These are phyloP conservation scores for Juglanconis sp. DNA, from an alignment of 2,329 filamentous ascomycete species.

Conservation along the genomic window DNA sequence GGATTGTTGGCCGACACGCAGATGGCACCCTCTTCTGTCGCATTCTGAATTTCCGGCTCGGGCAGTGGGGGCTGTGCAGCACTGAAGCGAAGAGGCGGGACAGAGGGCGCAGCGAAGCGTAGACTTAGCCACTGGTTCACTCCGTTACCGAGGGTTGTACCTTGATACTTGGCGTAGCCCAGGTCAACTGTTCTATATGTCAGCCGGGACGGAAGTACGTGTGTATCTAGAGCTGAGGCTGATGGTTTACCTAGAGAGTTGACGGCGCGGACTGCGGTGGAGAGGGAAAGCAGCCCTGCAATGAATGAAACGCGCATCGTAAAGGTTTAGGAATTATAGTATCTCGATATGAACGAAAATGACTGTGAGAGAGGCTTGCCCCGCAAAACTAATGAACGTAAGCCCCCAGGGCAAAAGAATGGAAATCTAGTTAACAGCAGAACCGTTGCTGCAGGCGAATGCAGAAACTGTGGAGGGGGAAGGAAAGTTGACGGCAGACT, in stretches of 20 bases:
- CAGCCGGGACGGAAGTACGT: background rate
- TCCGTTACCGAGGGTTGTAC: background rate
- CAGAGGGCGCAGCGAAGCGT: conserved; percentile 9
- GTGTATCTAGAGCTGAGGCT: background rate
- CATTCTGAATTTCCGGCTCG: conserved; percentile 6
- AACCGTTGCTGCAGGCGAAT: too few relatives aligned
- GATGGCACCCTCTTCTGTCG: conserved; percentile 5
- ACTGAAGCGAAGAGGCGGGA: conserved; percentile 6
- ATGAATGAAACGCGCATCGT: background rate
- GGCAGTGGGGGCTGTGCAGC: conserved; percentile 2
- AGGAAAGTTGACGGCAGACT: too few relatives aligned
- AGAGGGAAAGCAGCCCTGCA: background rate
- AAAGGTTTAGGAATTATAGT: background rate
- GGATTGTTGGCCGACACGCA: conserved; percentile 12
- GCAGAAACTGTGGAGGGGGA: too few relatives aligned
- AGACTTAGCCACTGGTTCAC: conserved; percentile 11
- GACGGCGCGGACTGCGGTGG: background rate
- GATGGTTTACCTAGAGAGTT: background rate
- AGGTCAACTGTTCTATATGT: conserved; percentile 2
- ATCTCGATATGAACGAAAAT: background rate
- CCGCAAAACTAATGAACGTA: background rate
- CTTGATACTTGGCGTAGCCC: conserved; percentile 11
- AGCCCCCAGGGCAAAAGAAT: background rate
- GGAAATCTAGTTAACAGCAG: background rate
- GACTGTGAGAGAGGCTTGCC: background rate